Percentiles rank a stretch among this genome's conserved stretches.
Evolutionary conservation across 225 moss, liverwort and hornwort genomes (phyloP).

Genomic region (Anthoceros angustus): DNA sequence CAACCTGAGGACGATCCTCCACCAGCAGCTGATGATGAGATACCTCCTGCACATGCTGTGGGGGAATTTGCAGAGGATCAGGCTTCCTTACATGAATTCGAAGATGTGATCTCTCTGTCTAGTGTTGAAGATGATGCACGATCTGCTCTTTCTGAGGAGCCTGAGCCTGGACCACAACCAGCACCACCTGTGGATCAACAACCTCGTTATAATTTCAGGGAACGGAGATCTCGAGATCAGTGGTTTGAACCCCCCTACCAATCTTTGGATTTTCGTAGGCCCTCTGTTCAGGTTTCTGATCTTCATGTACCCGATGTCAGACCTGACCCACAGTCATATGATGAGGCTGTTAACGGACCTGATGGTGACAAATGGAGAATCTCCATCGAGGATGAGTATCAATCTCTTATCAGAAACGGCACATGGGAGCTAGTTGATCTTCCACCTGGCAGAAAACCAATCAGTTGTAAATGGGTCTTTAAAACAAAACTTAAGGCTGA

Average conservation of each 20-base stretch:
- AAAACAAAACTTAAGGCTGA: neutral
- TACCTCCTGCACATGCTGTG: neutral
- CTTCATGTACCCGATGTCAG: neutral
- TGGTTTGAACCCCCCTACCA: neutral
- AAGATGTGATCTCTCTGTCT: neutral
- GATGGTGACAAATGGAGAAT: constrained; percentile 1
- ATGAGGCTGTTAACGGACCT: neutral
- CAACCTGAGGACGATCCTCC: neutral
- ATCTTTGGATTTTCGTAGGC: neutral
- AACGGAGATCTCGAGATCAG: neutral
- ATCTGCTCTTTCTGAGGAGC: neutral
- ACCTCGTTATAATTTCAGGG: neutral
- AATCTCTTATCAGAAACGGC: neutral
- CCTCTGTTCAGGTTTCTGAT: neutral
- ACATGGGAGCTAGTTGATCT: neutral
- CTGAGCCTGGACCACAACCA: neutral
- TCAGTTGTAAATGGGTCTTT: neutral
- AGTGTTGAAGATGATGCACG: neutral
- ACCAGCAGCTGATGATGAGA: neutral
- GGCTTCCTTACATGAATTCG: neutral
- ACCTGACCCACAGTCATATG: neutral
- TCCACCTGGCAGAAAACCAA: neutral
- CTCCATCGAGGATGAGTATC: constrained; percentile 1
- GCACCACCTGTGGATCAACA: neutral
- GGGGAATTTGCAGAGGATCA: neutral